phyloP scores from a whole-genome alignment of 2,329 filamentous ascomycete species.

The Aureobasidium zeae region DNA sequence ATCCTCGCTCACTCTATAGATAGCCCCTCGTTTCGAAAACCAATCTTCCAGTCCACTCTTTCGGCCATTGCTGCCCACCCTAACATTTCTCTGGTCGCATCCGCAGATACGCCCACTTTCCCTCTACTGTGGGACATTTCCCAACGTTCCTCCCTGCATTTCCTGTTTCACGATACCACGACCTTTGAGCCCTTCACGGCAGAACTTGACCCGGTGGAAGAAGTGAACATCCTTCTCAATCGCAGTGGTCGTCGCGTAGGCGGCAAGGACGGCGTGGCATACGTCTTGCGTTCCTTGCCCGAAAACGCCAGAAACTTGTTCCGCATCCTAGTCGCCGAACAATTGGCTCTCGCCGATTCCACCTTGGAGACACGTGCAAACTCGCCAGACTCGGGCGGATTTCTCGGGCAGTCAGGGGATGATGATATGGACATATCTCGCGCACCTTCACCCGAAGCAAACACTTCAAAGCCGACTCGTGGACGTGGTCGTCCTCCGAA shows the following conservation, averaged over 20 bases:
- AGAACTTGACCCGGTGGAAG: conserved; percentile 79
- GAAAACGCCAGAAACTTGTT: conserved; percentile 89
- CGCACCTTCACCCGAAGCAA: no score
- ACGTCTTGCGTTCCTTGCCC: conserved; percentile 80
- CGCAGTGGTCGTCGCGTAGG: conserved; percentile 70
- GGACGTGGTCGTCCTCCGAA: conserved; percentile 17
- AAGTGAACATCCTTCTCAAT: conserved; percentile 78
- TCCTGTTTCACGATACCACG: conserved; percentile 88
- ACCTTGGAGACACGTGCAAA: conserved; percentile 23
- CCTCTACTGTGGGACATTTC: conserved; percentile 81
- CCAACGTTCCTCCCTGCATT: conserved; percentile 71
- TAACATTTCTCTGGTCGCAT: conserved; percentile 63
- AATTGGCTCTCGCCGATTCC: conserved; percentile 57
- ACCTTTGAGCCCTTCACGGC: conserved; percentile 68
- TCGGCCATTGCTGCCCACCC: conserved; percentile 67
- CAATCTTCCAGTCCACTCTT: conserved; percentile 60
- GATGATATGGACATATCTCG: conserved; percentile 20
- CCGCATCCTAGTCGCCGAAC: conserved; percentile 72
- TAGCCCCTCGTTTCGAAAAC: conserved; percentile 62
- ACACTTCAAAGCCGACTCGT: conserved; percentile 23
- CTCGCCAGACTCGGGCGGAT: conserved; percentile 2
- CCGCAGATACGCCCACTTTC: conserved; percentile 81
- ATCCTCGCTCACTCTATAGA: conserved; percentile 73
- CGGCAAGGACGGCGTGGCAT: conserved; percentile 83
- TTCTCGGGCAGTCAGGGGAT: conserved; percentile 11